Evolutionary conservation across 2,329 filamentous ascomycete genomes (phyloP).

Genomic region (Ilyonectria destructans): DNA sequence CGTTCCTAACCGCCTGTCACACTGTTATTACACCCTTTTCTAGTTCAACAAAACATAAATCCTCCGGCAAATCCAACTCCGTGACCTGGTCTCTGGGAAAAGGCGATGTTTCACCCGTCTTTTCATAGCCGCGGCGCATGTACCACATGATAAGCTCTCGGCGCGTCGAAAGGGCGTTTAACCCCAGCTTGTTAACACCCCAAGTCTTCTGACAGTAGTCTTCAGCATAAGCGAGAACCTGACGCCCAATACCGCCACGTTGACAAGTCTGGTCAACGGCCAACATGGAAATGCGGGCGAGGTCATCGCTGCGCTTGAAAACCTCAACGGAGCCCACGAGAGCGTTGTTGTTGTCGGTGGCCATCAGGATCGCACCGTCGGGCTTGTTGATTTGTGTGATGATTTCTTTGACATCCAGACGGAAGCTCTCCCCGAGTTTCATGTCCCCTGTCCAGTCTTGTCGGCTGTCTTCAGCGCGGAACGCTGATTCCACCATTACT

Average conservation of each 20-base stretch:
- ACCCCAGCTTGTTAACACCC: slow-evolving; percentile 47
- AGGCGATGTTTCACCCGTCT: slow-evolving; percentile 53
- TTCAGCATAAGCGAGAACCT: slow-evolving; percentile 53
- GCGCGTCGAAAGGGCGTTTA: slow-evolving; percentile 56
- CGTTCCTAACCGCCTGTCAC: too few species aligned
- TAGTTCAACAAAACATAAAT: slow-evolving; percentile 55
- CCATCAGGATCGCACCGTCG: slow-evolving; percentile 52
- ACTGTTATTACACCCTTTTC: slow-evolving; percentile 56
- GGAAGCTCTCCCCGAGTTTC: slow-evolving; percentile 79
- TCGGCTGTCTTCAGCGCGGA: slow-evolving; percentile 58
- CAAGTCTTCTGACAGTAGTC: slow-evolving; percentile 50
- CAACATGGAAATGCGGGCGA: slow-evolving; percentile 54
- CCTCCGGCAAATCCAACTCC: slow-evolving; percentile 45
- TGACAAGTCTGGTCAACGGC: slow-evolving; percentile 54
- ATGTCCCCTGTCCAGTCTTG: slow-evolving; percentile 53
- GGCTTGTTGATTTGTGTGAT: slow-evolving; percentile 65
- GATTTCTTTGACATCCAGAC: slow-evolving; percentile 76
- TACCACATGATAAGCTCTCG: slow-evolving; percentile 56
- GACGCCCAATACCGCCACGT: slow-evolving; percentile 53
- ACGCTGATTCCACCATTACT: slow-evolving; percentile 58
- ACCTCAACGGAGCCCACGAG: slow-evolving; percentile 52
- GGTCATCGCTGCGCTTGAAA: slow-evolving; percentile 41
- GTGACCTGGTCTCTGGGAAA: slow-evolving; percentile 50
- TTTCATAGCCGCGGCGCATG: slow-evolving; percentile 51
- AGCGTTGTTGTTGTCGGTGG: slow-evolving; percentile 30